Evolutionary conservation across 192 early-diverging fungal genomes (phyloP).

Genomic region (Tieghemiomyces parasiticus): DNA sequence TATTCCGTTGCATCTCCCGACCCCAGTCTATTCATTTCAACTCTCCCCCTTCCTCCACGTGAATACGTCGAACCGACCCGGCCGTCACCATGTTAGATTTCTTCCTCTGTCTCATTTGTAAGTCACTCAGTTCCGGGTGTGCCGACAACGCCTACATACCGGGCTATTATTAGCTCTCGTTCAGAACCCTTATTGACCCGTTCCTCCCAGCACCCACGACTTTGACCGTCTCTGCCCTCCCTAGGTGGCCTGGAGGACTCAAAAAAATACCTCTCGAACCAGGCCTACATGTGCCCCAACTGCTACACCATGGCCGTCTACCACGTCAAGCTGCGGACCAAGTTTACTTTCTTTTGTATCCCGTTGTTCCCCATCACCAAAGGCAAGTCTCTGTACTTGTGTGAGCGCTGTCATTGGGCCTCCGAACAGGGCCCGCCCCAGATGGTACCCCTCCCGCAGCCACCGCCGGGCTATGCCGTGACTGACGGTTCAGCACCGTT

Average conservation of each 20-base stretch:
- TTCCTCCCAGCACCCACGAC: background rate
- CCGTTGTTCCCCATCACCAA: constrained; percentile 6
- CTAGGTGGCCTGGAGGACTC: constrained; percentile 1
- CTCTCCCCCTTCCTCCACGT: too few relatives aligned
- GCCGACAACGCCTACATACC: background rate
- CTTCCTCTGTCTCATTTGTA: constrained; percentile 10
- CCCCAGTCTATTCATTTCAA: too few relatives aligned
- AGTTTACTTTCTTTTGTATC: constrained; percentile 9
- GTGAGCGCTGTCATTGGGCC: constrained; percentile 9
- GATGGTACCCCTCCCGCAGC: background rate
- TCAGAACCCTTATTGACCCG: background rate
- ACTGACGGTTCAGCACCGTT: too few relatives aligned
- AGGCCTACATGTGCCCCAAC: constrained; percentile 12
- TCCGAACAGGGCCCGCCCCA: constrained; percentile 1
- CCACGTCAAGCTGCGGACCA: constrained; percentile 6
- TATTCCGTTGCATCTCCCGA: too few relatives aligned
- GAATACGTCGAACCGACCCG: too few relatives aligned
- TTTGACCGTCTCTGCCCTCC: background rate
- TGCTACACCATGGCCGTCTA: constrained; percentile 6
- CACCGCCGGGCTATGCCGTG: background rate
- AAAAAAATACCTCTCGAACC: constrained; percentile 6
- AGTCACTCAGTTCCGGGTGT: background rate
- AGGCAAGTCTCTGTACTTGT: background rate
- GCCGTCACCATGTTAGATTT: constrained; percentile 5
- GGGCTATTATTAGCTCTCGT: background rate